Base-by-base conservation (phyloP, 805 yeast species). In the Candida tibetensis region DNA sequence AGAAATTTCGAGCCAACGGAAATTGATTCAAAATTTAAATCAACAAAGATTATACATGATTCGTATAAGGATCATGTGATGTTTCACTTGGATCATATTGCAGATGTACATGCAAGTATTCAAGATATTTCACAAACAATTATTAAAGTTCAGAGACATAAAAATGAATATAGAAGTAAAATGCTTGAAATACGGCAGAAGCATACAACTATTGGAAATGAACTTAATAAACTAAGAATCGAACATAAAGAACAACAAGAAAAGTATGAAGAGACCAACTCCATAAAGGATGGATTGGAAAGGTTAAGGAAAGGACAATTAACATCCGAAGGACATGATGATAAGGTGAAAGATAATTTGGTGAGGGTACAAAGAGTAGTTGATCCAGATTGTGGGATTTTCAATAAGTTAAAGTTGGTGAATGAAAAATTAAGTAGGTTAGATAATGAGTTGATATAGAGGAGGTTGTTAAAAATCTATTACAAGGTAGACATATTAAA, bases 51-150 rank as follows among this genome's bases (percentile, higher is more conserved):
- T 5, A 49, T 60, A 8, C 63, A 64, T 17, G 47, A 55, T 10
- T 65, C 62, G 30, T 66, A 60, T 48, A 60, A 59, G 37, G 46
- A 53, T 1, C 63, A 62, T 39, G 28, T 62, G 9, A 17, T 53
- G 12, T 49, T 52, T 36, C 59, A 62, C 36, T 41, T 69, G 13
- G 53, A 48, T 25, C 52, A 61, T 36, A 42, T 69, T 31, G 41
- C 45, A 43, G 73, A 65, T 42, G 48, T 55, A 10, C 69, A 66
- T 44, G 57, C 68, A 7, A 58, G 55, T 30, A 59, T 68, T 12
- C 45, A 53, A 13, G 68, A 61, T 32, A 48, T 69, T 9, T 46
- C 58, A 1, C 46, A 44, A 21, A 58, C 57, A n/a, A 59, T 69
- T 5, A 28, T 34, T 5, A 48, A 48, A 15, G 50, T 58, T 2